A percentile compares a stretch with the other conserved stretches of the same genome.
These are phyloP conservation scores for Rhazya stricta DNA, from an alignment of 257 asterid species.

Conservation along the genomic window DNA sequence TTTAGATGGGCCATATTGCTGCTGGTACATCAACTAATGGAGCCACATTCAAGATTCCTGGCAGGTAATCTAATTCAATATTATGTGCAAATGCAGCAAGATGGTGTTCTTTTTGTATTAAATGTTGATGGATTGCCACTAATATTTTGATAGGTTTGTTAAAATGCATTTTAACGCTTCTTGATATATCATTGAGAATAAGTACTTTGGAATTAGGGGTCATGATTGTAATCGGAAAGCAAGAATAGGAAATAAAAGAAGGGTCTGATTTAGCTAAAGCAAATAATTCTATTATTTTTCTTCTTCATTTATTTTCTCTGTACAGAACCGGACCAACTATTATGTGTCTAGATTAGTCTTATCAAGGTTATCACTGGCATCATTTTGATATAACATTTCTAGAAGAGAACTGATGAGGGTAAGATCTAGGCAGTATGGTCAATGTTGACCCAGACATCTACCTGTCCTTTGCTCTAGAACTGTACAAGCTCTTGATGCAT, in stretches of 20 bases:
- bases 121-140: neutral
- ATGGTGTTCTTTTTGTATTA: neutral
- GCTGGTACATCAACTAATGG: conserved; percentile 97
- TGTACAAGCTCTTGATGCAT: neutral
- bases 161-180: neutral
- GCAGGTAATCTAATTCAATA: conserved; percentile 51
- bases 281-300: neutral
- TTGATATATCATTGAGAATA: neutral
- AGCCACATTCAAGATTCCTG: conserved; percentile 92
- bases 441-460: neutral
- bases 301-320: neutral
- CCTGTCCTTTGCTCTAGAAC: neutral
- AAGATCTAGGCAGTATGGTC: neutral
- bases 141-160: neutral
- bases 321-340: neutral
- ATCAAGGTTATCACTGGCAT: neutral
- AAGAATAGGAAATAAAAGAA: neutral
- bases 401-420: neutral
- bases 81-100: neutral
- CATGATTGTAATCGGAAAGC: neutral
- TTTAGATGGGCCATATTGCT: conserved; percentile 71
- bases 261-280: neutral
- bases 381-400: neutral
- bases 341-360: too few species aligned
- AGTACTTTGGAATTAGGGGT: neutral